Conservation (phyloP, 73 alveolate genomes). For the Paramecium bursaria region DNA sequence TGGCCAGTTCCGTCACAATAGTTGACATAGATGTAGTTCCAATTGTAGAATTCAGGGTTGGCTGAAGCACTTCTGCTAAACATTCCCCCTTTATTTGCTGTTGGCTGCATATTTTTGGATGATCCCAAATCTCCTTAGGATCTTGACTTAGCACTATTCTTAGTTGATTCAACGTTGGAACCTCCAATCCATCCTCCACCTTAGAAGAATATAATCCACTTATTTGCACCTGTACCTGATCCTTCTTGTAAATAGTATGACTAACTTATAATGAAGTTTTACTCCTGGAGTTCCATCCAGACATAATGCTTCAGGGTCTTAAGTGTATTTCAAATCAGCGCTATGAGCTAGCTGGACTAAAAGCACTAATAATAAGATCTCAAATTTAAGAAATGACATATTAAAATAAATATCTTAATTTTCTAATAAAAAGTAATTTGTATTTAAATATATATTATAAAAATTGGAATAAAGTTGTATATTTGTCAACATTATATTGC, state of each 20-base stretch:
- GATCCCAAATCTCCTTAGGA: slow-evolving; percentile 53
- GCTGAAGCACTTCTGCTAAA: neutral
- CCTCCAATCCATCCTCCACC: slow-evolving; percentile 74
- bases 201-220: slow-evolving; percentile 60
- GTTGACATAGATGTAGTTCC: slow-evolving; percentile 60
- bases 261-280: neutral
- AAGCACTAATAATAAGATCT: too few relatives aligned
- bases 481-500: too few relatives aligned
- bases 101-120: neutral
- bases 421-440: too few relatives aligned
- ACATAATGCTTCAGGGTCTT: slow-evolving; percentile 10
- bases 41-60: slow-evolving; percentile 63
- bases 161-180: slow-evolving; percentile 21
- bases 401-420: too few relatives aligned
- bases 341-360: too few relatives aligned
- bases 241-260: slow-evolving; percentile 57
- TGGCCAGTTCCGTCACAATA: neutral
- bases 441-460: too few relatives aligned
- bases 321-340: too few relatives aligned
- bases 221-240: slow-evolving; percentile 55
- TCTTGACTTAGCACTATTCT: slow-evolving; percentile 39
- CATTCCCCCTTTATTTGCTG: neutral
- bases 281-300: slow-evolving; percentile 54
- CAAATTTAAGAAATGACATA: too few relatives aligned
- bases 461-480: too few relatives aligned